These are phyloP conservation scores for Trypanosoma vivax DNA, from an alignment of 208 protist species.

Conservation along the genomic window DNA sequence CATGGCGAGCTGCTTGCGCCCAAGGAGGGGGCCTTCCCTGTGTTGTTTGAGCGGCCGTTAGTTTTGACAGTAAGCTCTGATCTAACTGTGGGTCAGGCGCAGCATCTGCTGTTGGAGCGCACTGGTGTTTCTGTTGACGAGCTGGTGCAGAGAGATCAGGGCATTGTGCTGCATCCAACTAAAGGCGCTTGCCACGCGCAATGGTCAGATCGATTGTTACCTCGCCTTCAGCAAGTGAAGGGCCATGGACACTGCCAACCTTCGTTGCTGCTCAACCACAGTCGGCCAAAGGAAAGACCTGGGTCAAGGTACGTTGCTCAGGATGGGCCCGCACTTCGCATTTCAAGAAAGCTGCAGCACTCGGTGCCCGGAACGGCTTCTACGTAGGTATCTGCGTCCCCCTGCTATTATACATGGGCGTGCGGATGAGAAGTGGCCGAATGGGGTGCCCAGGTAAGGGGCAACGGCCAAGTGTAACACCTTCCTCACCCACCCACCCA, in stretches of 20 bases:
- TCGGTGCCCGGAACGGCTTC: not conserved
- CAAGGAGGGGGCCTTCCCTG: conserved; percentile 9
- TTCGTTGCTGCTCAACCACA: conserved; percentile 59
- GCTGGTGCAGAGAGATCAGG: conserved; percentile 25
- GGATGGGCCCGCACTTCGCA: conserved; percentile 29
- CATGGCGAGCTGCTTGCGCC: conserved; percentile 30
- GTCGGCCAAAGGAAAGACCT: conserved; percentile 47
- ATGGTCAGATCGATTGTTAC: conserved; percentile 36
- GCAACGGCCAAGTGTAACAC: too few relatives aligned
- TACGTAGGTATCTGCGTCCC: too few relatives aligned
- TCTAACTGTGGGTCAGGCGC: conserved; percentile 40
- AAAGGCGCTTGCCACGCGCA: conserved; percentile 29
- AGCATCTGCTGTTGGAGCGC: conserved; percentile 27
- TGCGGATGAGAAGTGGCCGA: too few relatives aligned
- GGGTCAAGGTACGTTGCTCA: conserved; percentile 64
- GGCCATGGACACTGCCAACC: conserved; percentile 31
- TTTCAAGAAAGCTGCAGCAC: conserved; percentile 16
- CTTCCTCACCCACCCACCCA: too few relatives aligned
- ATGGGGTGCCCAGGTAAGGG: too few relatives aligned
- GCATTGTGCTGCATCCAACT: conserved; percentile 54
- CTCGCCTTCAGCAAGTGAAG: conserved; percentile 46
- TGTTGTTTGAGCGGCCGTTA: conserved; percentile 57
- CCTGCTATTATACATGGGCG: too few relatives aligned
- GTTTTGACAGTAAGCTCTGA: conserved; percentile 40
- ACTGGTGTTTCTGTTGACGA: conserved; percentile 29